These are phyloP conservation scores for Haberlea rhodopensis DNA, from an alignment of 257 asterid species.

Conservation along the genomic window DNA sequence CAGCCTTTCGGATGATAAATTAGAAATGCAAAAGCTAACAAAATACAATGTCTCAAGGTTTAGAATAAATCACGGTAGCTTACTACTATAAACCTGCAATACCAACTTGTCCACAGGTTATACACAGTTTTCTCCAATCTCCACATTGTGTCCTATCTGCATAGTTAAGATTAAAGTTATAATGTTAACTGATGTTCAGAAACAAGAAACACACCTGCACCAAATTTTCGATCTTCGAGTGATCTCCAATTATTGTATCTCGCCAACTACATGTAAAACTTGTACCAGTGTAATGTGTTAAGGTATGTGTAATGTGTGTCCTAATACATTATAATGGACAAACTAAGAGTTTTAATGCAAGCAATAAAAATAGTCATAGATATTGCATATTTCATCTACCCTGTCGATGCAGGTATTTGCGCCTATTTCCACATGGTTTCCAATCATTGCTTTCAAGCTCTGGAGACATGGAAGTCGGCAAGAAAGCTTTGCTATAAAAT, in stretches of 20 bases:
- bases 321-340: not conserved
- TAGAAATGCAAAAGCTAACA: not conserved
- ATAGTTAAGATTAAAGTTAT: conserved; percentile 28
- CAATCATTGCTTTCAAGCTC: conserved; percentile 66
- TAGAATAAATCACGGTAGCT: conserved; percentile 5
- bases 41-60: not conserved
- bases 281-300: conserved; percentile 15
- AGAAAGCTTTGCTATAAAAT: not conserved
- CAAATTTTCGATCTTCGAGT: conserved; percentile 85
- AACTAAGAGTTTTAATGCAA: not conserved
- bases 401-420: conserved; percentile 90
- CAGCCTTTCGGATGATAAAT: no score
- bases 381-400: conserved; percentile 56
- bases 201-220: conserved; percentile 65
- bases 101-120: conserved; percentile 90
- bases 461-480: conserved; percentile 26
- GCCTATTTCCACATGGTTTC: conserved; percentile 85
- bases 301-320: not conserved
- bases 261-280: conserved; percentile 72
- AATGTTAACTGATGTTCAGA: conserved; percentile 10
- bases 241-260: conserved; percentile 77
- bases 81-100: conserved; percentile 91
- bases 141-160: conserved; percentile 91
- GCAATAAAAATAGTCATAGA: conserved; percentile 16
- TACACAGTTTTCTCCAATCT: conserved; percentile 68